Evolutionary conservation across 2,329 filamentous ascomycete species (phyloP).

Genomic region (Endocalyx cinctus): DNA sequence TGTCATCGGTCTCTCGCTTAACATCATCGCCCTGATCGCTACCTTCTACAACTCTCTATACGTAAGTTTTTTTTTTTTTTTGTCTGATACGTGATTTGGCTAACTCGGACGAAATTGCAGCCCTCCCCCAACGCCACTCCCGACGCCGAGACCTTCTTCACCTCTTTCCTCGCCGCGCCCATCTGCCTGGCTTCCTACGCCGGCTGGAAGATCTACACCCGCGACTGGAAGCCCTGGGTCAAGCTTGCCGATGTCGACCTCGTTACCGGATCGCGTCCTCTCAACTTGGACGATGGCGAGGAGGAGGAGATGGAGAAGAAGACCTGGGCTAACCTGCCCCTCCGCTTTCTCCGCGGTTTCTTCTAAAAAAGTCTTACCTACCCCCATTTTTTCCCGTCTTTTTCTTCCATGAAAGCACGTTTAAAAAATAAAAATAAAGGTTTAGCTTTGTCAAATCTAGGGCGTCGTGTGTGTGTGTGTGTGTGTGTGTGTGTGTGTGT

Average conservation of each 20-base stretch:
- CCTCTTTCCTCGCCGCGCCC: conserved; percentile 50
- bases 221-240: conserved; percentile 54
- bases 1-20: conserved; percentile 63
- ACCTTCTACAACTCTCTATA: conserved; percentile 67
- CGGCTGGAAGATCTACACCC: conserved; percentile 57
- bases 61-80: conserved; percentile 24
- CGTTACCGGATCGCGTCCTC: conserved; percentile 50
- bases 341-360: conserved; percentile 28
- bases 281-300: conserved; percentile 43
- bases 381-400: too few relatives aligned
- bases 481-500: too few relatives aligned
- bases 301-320: conserved; percentile 20
- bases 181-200: conserved; percentile 57
- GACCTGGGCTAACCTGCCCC: conserved; percentile 32
- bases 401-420: too few relatives aligned
- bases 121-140: conserved; percentile 28
- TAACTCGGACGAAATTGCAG: conserved; percentile 12
- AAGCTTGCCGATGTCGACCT: conserved; percentile 57
- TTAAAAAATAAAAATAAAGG: too few relatives aligned
- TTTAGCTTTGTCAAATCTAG: too few relatives aligned
- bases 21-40: conserved; percentile 63
- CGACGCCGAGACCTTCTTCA: conserved; percentile 52
- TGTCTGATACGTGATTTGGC: not conserved
- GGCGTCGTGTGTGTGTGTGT: too few relatives aligned
- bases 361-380: conserved; percentile 30